Evolutionary conservation across 164 flowering plant species (phyloP), one percentile per base, ranked within the genome.

Genomic region (Saururus chinensis): DNA sequence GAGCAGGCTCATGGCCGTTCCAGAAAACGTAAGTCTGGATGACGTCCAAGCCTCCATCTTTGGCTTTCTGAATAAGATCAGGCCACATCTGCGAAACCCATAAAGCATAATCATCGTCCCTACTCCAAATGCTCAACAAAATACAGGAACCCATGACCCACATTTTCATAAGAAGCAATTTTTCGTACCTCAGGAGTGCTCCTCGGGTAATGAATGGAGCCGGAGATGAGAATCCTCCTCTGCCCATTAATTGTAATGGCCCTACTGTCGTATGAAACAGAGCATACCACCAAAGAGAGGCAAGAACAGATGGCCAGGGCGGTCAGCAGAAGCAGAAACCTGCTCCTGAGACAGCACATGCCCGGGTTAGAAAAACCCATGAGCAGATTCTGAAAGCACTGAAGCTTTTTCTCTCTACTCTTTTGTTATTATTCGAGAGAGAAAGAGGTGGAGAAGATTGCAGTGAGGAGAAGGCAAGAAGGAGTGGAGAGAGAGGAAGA

Each of bases 141-240:
- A 17, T 45, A 63, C 49, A 64, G 25, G 67, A 24, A 70, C 66
- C 73, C 62, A 41, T 17, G 53, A 66, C 51, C 62, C 42, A 60
- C 68, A 76, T 66, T 71, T 58, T 60, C 52, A 69, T 1, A 4
- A n/a, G 24, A 40, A 19, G 8, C n/a, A 8, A 48, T 37, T 2
- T 20, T 53, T 9, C 20, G 30, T 76, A 91, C 98, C 92, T 86
- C 82, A 53, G 98, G 98, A 70, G 84, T 79, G 75, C 98, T 91
- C 75, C 97, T 74, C 24, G 97, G 97, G 67, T 91, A 91, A 60
- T 91, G 97, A 76, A 91, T 85, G 65, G 98, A 88, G 21, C 96
- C 96, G 61, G 98, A 89, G 37, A 89, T 68, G 16, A 87, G 86
- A 64, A 92, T 83, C 68, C 81, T 81, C 51, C 87, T 74, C 60